phyloP scores from a whole-genome alignment of 257 asterid genomes.

The Coffea eugenioides region DNA sequence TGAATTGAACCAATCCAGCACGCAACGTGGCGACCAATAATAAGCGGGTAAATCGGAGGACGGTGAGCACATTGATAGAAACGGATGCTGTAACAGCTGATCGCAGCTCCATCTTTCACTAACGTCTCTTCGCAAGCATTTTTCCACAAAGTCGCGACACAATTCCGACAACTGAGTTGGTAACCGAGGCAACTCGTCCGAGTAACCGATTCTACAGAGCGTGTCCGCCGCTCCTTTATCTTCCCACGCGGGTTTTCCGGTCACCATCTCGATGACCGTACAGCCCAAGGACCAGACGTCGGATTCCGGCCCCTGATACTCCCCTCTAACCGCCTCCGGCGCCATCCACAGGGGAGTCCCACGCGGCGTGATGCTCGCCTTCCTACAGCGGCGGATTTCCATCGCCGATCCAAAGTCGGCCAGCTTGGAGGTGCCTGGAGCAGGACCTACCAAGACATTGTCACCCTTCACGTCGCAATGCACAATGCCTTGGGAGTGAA shows the following conservation, averaged over 20 bases:
- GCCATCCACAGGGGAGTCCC: constrained; percentile 83
- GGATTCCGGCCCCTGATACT: constrained; percentile 61
- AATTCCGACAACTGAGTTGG: constrained; percentile 37
- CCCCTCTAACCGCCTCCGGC: constrained; percentile 63
- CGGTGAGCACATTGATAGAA: constrained; percentile 28
- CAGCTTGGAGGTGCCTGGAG: constrained; percentile 38
- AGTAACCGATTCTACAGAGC: constrained; percentile 40
- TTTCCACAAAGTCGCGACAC: constrained; percentile 43
- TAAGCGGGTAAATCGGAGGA: not conserved
- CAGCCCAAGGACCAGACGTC: constrained; percentile 76
- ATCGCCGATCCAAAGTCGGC: constrained; percentile 65
- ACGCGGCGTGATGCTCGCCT: constrained; percentile 12
- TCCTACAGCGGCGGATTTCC: not conserved
- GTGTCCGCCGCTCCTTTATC: constrained; percentile 28
- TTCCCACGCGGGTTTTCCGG: constrained; percentile 59
- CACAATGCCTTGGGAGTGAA: constrained; percentile 52
- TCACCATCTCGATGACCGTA: constrained; percentile 60
- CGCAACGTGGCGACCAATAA: constrained; percentile 51
- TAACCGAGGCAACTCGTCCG: constrained; percentile 44
- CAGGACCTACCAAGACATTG: constrained; percentile 47
- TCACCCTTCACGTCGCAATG: constrained; percentile 66
- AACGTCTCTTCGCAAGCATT: constrained; percentile 47
- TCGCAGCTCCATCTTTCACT: constrained; percentile 60
- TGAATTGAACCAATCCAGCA: constrained; percentile 37
- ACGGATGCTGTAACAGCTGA: constrained; percentile 61